Percentiles rank a stretch among this genome's conserved stretches.
phyloP scores from a whole-genome alignment of 352 stramenopile species.

The Saprolegnia diclina region DNA sequence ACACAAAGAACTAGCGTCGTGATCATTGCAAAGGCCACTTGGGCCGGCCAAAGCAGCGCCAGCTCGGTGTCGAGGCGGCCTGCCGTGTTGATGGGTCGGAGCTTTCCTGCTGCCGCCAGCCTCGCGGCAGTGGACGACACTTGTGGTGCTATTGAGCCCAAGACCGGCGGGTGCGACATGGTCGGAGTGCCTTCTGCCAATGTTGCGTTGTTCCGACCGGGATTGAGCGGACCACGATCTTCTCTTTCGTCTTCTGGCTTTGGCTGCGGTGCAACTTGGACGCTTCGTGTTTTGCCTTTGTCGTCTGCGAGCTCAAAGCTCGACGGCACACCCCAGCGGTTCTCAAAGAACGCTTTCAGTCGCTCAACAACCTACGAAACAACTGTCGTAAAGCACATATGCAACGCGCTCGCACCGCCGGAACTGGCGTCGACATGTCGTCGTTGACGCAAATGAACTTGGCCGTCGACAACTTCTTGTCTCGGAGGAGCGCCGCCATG shows the following conservation, averaged over 20 bases:
- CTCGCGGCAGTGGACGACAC: too few relatives aligned
- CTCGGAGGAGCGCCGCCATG: slow-evolving; percentile 87
- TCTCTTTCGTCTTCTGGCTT: background rate
- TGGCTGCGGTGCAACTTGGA: background rate
- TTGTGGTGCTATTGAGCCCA: too few relatives aligned
- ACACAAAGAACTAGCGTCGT: too few relatives aligned
- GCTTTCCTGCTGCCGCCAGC: too few relatives aligned
- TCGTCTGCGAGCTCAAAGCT: slow-evolving; percentile 81
- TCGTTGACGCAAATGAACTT: slow-evolving; percentile 98
- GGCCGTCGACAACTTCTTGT: slow-evolving; percentile 74
- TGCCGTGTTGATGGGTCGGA: too few relatives aligned
- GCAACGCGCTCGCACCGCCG: slow-evolving; percentile 38
- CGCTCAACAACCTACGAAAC: slow-evolving; percentile 28
- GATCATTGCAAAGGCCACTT: too few relatives aligned
- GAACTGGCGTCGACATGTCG: slow-evolving; percentile 88
- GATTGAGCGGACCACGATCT: too few relatives aligned
- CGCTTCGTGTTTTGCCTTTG: background rate
- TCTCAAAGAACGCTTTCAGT: slow-evolving; percentile 89
- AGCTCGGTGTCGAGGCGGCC: too few relatives aligned
- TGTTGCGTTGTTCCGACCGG: too few relatives aligned
- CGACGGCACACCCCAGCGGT: slow-evolving; percentile 88
- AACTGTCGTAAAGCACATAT: background rate
- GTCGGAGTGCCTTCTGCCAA: too few relatives aligned
- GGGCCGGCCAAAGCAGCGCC: too few relatives aligned
- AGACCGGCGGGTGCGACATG: too few relatives aligned